Base-by-base conservation (phyloP, 352 stramenopile species). In the Phytopythium aichiense region DNA sequence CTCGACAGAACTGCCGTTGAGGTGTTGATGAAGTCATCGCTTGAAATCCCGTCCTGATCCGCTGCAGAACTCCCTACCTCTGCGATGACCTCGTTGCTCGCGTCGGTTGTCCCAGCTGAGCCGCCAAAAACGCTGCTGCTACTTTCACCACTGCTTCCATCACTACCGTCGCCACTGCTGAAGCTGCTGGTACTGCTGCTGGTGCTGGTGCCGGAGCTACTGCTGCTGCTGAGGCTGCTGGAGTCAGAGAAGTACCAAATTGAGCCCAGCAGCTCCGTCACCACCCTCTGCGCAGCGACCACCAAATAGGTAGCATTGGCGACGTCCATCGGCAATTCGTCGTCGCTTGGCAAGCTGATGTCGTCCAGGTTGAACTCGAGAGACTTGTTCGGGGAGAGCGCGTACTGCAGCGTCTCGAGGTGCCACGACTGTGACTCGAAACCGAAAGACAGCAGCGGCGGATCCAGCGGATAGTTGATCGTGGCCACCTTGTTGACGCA, bases 361-460 rank as follows among this genome's bases (percentile, higher is more conserved):
- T 51, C 42, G 12, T 43, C 25, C 33, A 69, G 54, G 2, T 9
- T 5, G 46, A 64, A 60, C 33, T 57, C 58, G 30, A 67, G 52
- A 20, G 46, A 49, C 18, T 35, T 22, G 0, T 20, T 30, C 6
- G 66, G 66, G 2, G 11, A 16, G 4, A 58, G 1, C 1, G 46
- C 62, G 2, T 13, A 33, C n/a, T 33, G 2, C 5, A 69, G 30
- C 6, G 28, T 40, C 6, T 64, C 40, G 4, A 43, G 0, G 0
- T 72, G 66, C 58, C 63, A 72, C 37, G 43, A 2, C 18, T 42
- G 58, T 2, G 57, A 63, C 16, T 20, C 25, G 31, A 69, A 72
- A 8, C 42, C 66, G 20, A 72, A 72, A 30, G 30, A 33, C 8
- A 64, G 45, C 30, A 50, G 37, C 9, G 37, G n/a, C 16, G 23